Evolutionary conservation across 2,329 filamentous ascomycete genomes (phyloP), one percentile per base, ranked within the genome.

Genomic region (Davidsoniella virescens): DNA sequence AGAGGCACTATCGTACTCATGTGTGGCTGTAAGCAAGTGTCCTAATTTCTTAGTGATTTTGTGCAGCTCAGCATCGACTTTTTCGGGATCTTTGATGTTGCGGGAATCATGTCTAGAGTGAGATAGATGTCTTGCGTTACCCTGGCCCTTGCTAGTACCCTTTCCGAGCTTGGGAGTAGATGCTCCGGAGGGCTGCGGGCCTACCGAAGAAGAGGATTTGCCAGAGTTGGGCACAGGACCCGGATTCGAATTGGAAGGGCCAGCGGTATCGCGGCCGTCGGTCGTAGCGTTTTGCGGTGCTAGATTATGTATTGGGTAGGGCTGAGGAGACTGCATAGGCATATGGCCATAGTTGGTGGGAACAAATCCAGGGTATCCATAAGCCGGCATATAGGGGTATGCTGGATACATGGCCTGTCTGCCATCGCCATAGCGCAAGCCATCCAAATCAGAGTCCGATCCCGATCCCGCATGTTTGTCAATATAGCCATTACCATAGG

Each of bases 401-500:
- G 48, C n/a, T 46, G 50, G 44, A 42, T 53, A 37, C 41, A 50
- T 46, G 42, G 44, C 46, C 23, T 53, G 46, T 36, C 49, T 25
- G 9, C 43, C 50, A 3, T 49, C 20, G 9, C 43, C 50, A 3
- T 49, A 44, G 1, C 25, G 16, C 17, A 50, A 45, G 9, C 46
- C 36, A 5, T 46, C 49, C 2, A 46, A 42, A 40, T 54, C 47
- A 10, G 44, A 54, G 23, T 39, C 48, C 7, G 51, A 54, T 37
- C 43, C 51, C 9, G 47, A 50, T 23, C 43, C 49, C 9, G 44
- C 48, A 18, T 45, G 20, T 42, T 46, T 37, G 54, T 69, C 70
- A 44, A 75, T 66, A 55, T 72, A 80, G 14, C 77, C 79, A 50
- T 66, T 70, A 8, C 80, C 80, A 59, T 83, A 84, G 8, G 80